A percentile compares a stretch with the other conserved stretches of the same genome.
Conservation (phyloP, 208 protist species). For the Leptomonas pyrrhocoris region DNA sequence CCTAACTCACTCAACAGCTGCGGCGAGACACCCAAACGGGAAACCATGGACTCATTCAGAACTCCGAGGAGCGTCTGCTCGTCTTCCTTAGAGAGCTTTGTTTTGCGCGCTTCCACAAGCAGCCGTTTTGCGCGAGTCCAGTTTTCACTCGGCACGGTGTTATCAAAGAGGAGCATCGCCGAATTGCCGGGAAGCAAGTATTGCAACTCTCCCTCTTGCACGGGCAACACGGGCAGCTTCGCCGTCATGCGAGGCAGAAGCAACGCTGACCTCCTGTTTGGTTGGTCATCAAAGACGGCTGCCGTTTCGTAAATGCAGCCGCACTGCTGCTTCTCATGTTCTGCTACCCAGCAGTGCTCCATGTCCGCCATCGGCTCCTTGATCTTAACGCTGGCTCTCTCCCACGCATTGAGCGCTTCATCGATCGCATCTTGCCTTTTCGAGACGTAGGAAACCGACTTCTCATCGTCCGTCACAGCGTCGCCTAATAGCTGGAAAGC, state of each 20-base stretch:
- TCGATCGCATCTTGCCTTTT: conserved; percentile 71
- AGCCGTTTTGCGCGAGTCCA: conserved; percentile 48
- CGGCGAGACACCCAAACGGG: conserved; percentile 44
- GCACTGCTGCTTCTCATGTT: conserved; percentile 55
- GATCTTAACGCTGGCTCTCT: conserved; percentile 47
- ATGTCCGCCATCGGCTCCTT: conserved; percentile 72
- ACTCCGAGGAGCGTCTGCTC: conserved; percentile 43
- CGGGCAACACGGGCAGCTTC: conserved; percentile 53
- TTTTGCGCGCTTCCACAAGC: conserved; percentile 32
- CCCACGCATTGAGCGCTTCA: conserved; percentile 59
- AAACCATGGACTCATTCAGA: conserved; percentile 41
- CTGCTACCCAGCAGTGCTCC: conserved; percentile 54
- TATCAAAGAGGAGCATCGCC: conserved; percentile 56
- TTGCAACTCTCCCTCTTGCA: conserved; percentile 60
- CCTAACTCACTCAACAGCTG: conserved; percentile 48
- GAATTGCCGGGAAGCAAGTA: conserved; percentile 47
- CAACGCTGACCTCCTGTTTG: conserved; percentile 35
- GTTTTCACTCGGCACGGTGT: conserved; percentile 35
- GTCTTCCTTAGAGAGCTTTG: conserved; percentile 42
- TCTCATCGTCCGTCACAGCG: conserved; percentile 45
- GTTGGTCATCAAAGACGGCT: conserved; percentile 45
- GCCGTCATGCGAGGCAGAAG: conserved; percentile 35
- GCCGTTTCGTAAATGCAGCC: conserved; percentile 39
- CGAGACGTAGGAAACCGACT: conserved; percentile 39
- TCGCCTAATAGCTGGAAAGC: conserved; percentile 65